Percentiles rank a stretch among this genome's conserved stretches.
Conservation (phyloP, 2,329 filamentous ascomycete species). For the Ceratocystis destructans region DNA sequence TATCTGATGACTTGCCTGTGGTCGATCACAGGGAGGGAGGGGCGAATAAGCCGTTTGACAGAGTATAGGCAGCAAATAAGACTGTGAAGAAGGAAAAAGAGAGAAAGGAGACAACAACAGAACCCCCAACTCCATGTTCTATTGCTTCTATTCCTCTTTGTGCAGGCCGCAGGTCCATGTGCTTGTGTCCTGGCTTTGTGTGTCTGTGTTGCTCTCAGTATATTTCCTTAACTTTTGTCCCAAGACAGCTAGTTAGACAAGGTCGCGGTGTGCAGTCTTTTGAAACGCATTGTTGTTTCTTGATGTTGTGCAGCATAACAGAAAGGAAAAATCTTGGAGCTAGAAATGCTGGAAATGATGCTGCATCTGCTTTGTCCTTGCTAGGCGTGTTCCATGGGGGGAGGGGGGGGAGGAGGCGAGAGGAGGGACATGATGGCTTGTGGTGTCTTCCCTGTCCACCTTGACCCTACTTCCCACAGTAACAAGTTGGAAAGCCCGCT, state of each 20-base stretch:
- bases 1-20: slow-evolving; percentile 1
- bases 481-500: background rate
- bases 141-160: background rate
- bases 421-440: background rate
- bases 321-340: background rate
- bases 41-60: background rate
- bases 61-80: background rate
- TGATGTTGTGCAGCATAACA: background rate
- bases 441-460: background rate
- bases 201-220: background rate
- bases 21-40: background rate
- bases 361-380: background rate
- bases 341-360: background rate
- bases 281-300: slow-evolving; percentile 3
- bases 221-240: background rate
- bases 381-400: no score
- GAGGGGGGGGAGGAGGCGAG: no score
- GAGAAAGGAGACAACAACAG: background rate
- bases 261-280: background rate
- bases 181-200: background rate
- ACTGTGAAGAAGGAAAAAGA: background rate
- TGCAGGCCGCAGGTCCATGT: background rate
- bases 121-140: background rate
- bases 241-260: slow-evolving; percentile 4
- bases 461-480: background rate